Base-by-base conservation (phyloP, 2,329 filamentous ascomycete genomes). In the Cadophora sp. region DNA sequence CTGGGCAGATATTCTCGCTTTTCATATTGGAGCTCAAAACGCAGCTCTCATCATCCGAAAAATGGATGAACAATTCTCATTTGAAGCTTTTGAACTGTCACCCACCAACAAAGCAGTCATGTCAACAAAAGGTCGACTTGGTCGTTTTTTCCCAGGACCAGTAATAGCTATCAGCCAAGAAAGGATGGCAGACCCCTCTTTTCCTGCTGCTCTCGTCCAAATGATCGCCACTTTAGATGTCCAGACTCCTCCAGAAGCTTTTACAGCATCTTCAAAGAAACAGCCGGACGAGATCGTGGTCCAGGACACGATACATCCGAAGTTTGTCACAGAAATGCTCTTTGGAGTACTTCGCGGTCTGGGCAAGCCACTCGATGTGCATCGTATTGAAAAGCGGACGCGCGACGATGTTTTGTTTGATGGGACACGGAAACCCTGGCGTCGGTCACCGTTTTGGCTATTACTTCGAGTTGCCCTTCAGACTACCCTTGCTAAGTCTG, bases 381-480 rank as follows among this genome's bases (percentile, higher is more conserved):
- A 56, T 0, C 76, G 78, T 0, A 79, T 89, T 19, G 77, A 70
- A 53, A 89, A 89, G 67, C 78, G 83, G 31, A 85, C 83, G 0
- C 82, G 85, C 1, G 86, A 89, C 48, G 86, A 89, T 19, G 81
- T 87, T 0, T 67, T 85, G 12, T 87, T 80, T 78, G 67, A 72
- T 2, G 59, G 76, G 64, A 65, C 68, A 16, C 69, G 67, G 0
- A 48, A 60, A 0, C 84, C 83, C 0, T 89, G 86, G 86, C 78
- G 82, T 12, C 76, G 83, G 55, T 88, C 86, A 8, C 79, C 86
- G 0, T 66, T 84, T 0, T 90, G 86, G 86, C 78, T 89, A 0
- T 77, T 88, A 0, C 65, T 89, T 1, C 83, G 87, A 0, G 85
- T 87, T 0, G 74, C 80, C 0, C 68, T 88, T 1, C 85, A 89